Evolutionary conservation across 352 stramenopile genomes (phyloP).

Genomic region (Phytophthora constricta): DNA sequence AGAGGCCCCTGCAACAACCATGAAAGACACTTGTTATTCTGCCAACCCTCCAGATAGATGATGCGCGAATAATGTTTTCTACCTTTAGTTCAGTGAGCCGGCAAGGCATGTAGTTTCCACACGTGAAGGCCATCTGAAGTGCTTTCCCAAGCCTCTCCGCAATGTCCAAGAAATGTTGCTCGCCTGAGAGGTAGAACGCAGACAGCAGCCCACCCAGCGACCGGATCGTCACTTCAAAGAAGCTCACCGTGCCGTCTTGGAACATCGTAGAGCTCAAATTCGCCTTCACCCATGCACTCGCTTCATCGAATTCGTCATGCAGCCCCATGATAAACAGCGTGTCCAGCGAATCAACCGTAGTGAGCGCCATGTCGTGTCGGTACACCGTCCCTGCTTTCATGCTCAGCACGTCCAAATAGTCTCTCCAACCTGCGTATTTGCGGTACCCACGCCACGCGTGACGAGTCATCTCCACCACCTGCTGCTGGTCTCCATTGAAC

Average conservation of each 20-base stretch:
- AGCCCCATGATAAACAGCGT: constrained; percentile 73
- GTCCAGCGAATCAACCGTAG: constrained; percentile 68
- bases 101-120: constrained; percentile 42
- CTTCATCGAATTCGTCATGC: constrained; percentile 67
- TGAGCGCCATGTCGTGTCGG: constrained; percentile 70
- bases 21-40: too few species aligned
- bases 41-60: too few species aligned
- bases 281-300: constrained; percentile 57
- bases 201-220: constrained; percentile 64
- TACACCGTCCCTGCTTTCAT: constrained; percentile 27
- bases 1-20: constrained; percentile 20
- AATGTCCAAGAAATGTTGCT: constrained; percentile 55
- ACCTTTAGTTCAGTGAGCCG: constrained; percentile 50
- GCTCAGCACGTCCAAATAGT: constrained; percentile 44
- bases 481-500: constrained; percentile 31
- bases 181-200: constrained; percentile 57
- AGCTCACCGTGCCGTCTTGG: constrained; percentile 46
- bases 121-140: constrained; percentile 47
- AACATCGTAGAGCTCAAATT: constrained; percentile 50
- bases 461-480: constrained; percentile 46
- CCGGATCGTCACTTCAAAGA: constrained; percentile 71
- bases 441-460: constrained; percentile 55
- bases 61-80: constrained; percentile 1
- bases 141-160: constrained; percentile 42
- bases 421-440: constrained; percentile 31